phyloP scores from a whole-genome alignment of 2,329 filamentous ascomycete species.

The Diplocarpon rosae region DNA sequence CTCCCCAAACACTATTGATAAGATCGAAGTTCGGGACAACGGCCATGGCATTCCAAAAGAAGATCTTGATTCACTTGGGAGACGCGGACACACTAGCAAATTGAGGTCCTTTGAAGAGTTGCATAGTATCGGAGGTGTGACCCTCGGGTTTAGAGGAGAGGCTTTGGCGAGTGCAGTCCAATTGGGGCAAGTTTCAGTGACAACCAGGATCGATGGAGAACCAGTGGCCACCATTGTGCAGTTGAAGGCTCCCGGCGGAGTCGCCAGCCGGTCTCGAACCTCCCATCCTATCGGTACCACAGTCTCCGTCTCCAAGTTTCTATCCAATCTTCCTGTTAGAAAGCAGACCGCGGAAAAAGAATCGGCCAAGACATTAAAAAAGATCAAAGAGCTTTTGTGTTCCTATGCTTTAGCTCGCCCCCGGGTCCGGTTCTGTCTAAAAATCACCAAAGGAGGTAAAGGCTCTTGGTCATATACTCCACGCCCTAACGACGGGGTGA shows the following conservation, averaged over 20 bases:
- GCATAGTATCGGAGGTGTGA: conserved; percentile 40
- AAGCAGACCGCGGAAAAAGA: conserved; percentile 46
- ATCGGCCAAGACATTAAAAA: conserved; percentile 42
- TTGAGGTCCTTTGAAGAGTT: conserved; percentile 54
- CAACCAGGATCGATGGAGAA: conserved; percentile 52
- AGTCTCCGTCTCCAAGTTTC: conserved; percentile 48
- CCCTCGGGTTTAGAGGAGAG: conserved; percentile 67
- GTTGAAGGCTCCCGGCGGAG: conserved; percentile 32
- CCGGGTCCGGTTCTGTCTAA: conserved; percentile 48
- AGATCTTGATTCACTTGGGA: conserved; percentile 53
- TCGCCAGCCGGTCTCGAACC: conserved; percentile 27
- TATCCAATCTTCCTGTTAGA: conserved; percentile 52
- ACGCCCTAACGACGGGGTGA: conserved; percentile 35
- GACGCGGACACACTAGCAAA: conserved; percentile 64
- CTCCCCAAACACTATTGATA: conserved; percentile 54
- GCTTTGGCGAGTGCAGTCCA: conserved; percentile 56
- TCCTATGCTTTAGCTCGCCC: conserved; percentile 58
- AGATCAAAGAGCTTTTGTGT: conserved; percentile 48
- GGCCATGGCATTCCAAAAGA: conserved; percentile 56
- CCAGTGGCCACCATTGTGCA: conserved; percentile 42
- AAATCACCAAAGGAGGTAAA: conserved; percentile 40
- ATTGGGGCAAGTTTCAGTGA: conserved; percentile 48
- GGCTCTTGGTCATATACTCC: conserved; percentile 54
- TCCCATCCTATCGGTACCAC: conserved; percentile 59
- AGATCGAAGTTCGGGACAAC: conserved; percentile 61